Conservation (phyloP, 352 stramenopile genomes). For the Hyaloperonospora brassicae region DNA sequence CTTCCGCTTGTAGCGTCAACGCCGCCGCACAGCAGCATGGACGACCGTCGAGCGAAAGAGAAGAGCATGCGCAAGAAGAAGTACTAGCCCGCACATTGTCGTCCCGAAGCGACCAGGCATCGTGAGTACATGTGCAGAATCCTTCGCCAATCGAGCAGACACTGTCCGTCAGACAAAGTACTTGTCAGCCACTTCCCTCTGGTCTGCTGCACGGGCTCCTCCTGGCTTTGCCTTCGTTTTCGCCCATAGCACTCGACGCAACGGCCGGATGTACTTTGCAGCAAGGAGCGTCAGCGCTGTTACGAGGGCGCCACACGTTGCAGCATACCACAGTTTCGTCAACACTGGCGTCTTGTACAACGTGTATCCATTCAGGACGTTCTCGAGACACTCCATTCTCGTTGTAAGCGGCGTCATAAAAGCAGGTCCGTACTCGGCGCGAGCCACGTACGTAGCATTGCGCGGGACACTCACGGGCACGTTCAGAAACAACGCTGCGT, state of each 20-base stretch:
- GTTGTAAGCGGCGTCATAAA: constrained; percentile 69
- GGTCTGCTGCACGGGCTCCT: constrained; percentile 6
- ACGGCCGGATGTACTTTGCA: constrained; percentile 20
- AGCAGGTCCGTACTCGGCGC: constrained; percentile 54
- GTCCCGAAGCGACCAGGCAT: background rate
- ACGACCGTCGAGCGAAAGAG: constrained; percentile 8
- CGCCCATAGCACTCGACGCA: constrained; percentile 21
- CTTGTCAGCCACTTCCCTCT: constrained; percentile 20
- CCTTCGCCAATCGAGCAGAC: no score
- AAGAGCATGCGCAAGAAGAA: constrained; percentile 25
- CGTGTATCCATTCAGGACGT: constrained; percentile 64
- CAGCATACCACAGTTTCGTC: constrained; percentile 17
- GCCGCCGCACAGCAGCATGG: constrained; percentile 3
- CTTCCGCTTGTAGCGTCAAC: constrained; percentile 20
- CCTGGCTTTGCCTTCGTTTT: constrained; percentile 12
- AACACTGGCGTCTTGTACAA: constrained; percentile 49
- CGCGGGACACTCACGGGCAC: constrained; percentile 41
- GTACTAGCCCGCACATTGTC: constrained; percentile 10
- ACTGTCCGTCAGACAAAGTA: constrained; percentile 21
- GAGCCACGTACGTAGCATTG: constrained; percentile 52
- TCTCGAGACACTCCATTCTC: constrained; percentile 75
- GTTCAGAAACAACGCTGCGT: constrained; percentile 43
- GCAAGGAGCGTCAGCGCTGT: constrained; percentile 24
- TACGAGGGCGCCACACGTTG: constrained; percentile 22
- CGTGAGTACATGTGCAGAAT: no score